Conservation (phyloP, 495 filamentous ascomycete species). For the Lasiosphaeria ovina region DNA sequence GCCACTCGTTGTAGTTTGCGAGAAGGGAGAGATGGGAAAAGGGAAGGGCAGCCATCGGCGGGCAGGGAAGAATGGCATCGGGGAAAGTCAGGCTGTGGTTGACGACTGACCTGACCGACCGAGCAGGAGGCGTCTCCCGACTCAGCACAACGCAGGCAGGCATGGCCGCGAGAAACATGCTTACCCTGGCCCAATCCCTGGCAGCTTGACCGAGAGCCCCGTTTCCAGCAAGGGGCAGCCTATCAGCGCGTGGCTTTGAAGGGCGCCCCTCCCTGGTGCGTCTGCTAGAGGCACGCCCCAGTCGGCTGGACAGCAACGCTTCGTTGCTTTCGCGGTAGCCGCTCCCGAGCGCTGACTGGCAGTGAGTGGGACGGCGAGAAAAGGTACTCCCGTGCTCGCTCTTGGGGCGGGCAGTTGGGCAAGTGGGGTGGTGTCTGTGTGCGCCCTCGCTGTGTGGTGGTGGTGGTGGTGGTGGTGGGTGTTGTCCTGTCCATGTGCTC, state of each 20-base stretch:
- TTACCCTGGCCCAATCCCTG: constrained; percentile 13
- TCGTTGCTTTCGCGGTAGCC: constrained; percentile 13
- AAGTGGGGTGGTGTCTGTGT: no score
- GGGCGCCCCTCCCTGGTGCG: constrained; percentile 11
- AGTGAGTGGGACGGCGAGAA: not conserved
- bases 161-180: constrained; percentile 11
- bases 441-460: no score
- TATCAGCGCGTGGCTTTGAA: constrained; percentile 8
- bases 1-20: not conserved
- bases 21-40: not conserved
- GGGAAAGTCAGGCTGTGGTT: not conserved
- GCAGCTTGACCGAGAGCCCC: constrained; percentile 6
- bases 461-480: no score
- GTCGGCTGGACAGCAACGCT: constrained; percentile 1
- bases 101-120: constrained; percentile 3
- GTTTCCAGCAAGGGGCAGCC: constrained; percentile 19
- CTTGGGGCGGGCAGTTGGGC: no score
- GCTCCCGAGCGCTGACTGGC: constrained; percentile 17
- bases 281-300: constrained; percentile 10
- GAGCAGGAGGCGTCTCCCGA: constrained; percentile 4
- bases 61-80: constrained; percentile 2
- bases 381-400: not conserved
- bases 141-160: constrained; percentile 12
- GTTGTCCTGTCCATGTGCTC: no score
- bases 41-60: not conserved